phyloP scores from a whole-genome alignment of 495 filamentous ascomycete genomes.

The Aspergillus hancockii region DNA sequence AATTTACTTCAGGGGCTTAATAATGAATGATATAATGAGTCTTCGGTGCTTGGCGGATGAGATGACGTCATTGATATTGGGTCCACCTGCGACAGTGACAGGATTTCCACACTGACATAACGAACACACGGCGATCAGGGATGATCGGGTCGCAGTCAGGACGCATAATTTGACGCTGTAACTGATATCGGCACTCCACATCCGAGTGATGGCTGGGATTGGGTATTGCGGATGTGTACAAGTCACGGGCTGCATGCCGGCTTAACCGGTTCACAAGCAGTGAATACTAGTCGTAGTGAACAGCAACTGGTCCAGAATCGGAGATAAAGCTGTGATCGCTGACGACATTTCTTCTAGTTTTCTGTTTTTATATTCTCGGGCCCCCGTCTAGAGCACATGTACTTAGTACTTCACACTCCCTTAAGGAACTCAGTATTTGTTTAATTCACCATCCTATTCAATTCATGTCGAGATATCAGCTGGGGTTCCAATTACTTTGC shows the following conservation, averaged over 20 bases:
- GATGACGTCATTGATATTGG: conserved; percentile 25
- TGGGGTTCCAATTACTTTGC: neutral
- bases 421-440: neutral
- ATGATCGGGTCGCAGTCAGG: neutral
- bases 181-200: neutral
- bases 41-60: conserved; percentile 19
- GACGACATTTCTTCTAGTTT: conserved; percentile 5
- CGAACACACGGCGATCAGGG: too few relatives aligned
- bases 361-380: neutral
- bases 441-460: neutral
- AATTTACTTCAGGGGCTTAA: too few relatives aligned
- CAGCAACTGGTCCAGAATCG: neutral
- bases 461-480: neutral
- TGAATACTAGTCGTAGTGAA: conserved; percentile 1
- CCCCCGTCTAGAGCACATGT: neutral
- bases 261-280: conserved; percentile 2
- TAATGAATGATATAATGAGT: conserved; percentile 7
- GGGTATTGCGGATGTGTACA: neutral
- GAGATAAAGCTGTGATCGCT: conserved; percentile 1
- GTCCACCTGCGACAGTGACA: neutral
- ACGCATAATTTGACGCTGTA: neutral
- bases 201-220: neutral
- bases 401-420: too few relatives aligned
- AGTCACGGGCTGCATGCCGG: neutral
- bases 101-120: neutral